Conservation (phyloP, 371 early-diverging fungal species). For the Chytridiales sp. region DNA sequence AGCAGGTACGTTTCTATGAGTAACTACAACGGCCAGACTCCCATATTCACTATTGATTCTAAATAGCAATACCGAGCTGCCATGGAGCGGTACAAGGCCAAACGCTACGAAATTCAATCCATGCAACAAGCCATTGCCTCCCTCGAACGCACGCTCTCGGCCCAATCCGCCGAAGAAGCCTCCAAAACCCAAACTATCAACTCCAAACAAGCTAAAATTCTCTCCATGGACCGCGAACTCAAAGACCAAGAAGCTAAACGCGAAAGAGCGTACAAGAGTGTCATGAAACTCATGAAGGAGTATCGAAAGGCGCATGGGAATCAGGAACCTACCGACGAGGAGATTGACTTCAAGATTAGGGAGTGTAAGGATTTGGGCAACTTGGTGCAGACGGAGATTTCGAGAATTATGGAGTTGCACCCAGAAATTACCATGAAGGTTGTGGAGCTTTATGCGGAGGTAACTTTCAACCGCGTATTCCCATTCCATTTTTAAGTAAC, state of each 20-base stretch:
- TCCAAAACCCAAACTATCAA: slow-evolving; percentile 32
- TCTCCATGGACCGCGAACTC: slow-evolving; percentile 39
- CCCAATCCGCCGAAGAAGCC: slow-evolving; percentile 39
- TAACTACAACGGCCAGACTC: no score
- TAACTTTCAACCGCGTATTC: background rate
- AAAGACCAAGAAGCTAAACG: slow-evolving; percentile 46
- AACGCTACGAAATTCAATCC: slow-evolving; percentile 43
- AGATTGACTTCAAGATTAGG: slow-evolving; percentile 42
- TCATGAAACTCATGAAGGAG: slow-evolving; percentile 27
- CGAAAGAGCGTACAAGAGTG: slow-evolving; percentile 41
- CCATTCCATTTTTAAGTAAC: background rate
- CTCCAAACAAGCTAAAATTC: slow-evolving; percentile 36
- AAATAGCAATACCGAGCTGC: slow-evolving; percentile 45
- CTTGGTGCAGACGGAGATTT: slow-evolving; percentile 37
- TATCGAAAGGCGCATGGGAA: slow-evolving; percentile 18
- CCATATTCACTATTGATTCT: background rate
- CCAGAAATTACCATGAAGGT: slow-evolving; percentile 36
- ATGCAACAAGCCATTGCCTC: slow-evolving; percentile 40
- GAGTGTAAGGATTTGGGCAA: slow-evolving; percentile 43
- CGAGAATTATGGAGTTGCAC: slow-evolving; percentile 29
- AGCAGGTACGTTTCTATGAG: slow-evolving; percentile 29
- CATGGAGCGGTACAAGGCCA: slow-evolving; percentile 47
- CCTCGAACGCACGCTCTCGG: slow-evolving; percentile 32
- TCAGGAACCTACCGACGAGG: slow-evolving; percentile 16
- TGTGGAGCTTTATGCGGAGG: slow-evolving; percentile 29